Evolutionary conservation across 2,329 filamentous ascomycete species (phyloP), one percentile per base, ranked within the genome.

Genomic region (Phialophora expanda): DNA sequence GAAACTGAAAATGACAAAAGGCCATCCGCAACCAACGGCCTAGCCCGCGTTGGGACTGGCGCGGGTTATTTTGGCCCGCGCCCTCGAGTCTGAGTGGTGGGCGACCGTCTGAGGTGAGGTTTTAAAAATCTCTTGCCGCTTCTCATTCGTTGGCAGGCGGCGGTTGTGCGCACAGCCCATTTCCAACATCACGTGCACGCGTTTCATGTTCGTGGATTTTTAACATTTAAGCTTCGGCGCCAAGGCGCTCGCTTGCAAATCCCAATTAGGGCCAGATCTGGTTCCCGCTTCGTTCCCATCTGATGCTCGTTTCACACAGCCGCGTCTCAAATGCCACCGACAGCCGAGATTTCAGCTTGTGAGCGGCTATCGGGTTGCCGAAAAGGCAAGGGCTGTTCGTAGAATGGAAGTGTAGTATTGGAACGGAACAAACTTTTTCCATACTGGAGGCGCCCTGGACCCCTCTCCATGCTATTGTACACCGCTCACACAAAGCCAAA

Each of bases 201-300:
- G 58, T 51, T 61, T 51, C 22, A 22, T 24, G 58, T 61, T 61
- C 30, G 58, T 44, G 58, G 17, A 17, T 14, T 53, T 53, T 48
- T 44, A 44, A n/a, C 53, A 20, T 22, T 50, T 51, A 59, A 59
- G 56, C 56, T 59, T 59, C 46, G 32, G 51, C 26, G 26, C 56
- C 38, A 22, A 46, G 41, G 7, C 11, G 8, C 57, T 61, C 46
- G 58, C 58, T 53, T 53, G 17, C 14, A 38, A 11, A 9, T 28
- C 34, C 58, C 46, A 9, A 51, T 53, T 38, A 11, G 30, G 48
- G 53, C 8, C n/a, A 17, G 17, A 24, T 26, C 17, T 20, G 11
- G 8, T 55, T 9, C 28, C 53, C 17, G 26, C 51, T 55, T 30
- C 12, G n/a, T 20, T n/a, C n/a, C 51, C 4, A 28, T 55, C 26